Evolutionary conservation across 2,329 filamentous ascomycete species (phyloP).

Genomic region (Ceratocystiopsis brevicomis): DNA sequence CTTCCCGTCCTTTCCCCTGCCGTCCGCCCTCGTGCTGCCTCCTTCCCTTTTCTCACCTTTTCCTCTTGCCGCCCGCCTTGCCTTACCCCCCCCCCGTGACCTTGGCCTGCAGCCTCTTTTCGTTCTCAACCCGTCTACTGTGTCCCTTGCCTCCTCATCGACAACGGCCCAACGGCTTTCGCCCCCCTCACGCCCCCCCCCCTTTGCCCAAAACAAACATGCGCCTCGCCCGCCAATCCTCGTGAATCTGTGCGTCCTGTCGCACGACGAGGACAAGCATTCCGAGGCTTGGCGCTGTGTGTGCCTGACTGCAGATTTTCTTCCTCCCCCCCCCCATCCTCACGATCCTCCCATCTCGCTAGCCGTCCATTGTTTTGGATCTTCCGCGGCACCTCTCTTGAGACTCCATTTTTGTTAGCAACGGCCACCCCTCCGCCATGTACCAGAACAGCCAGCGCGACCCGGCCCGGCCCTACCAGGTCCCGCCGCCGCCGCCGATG

Average conservation of each 20-base stretch:
- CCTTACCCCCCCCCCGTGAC: neutral
- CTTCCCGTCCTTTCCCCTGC: neutral
- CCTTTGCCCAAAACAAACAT: neutral
- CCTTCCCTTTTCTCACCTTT: neutral
- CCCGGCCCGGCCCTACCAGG: slow-evolving; percentile 31
- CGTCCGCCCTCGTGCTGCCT: neutral
- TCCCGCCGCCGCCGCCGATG: slow-evolving; percentile 38
- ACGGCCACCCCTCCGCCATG: slow-evolving; percentile 20
- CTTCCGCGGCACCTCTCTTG: too few relatives aligned
- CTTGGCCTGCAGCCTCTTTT: too few relatives aligned
- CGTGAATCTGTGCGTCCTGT: slow-evolving; percentile 2
- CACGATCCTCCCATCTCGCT: too few relatives aligned
- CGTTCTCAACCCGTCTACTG: too few relatives aligned
- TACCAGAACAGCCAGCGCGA: slow-evolving; percentile 37
- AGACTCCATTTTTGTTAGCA: too few relatives aligned
- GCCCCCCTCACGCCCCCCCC: neutral
- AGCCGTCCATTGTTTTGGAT: too few relatives aligned
- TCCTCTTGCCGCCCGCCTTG: neutral
- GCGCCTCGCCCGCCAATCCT: neutral
- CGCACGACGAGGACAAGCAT: slow-evolving; percentile 1
- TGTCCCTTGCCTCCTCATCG: neutral
- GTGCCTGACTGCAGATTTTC: neutral
- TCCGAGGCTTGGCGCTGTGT: slow-evolving; percentile 1
- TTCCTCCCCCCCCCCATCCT: neutral
- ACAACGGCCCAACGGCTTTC: neutral